phyloP scores from a whole-genome alignment of 2,329 filamentous ascomycete genomes.

The Penicillium sp. region DNA sequence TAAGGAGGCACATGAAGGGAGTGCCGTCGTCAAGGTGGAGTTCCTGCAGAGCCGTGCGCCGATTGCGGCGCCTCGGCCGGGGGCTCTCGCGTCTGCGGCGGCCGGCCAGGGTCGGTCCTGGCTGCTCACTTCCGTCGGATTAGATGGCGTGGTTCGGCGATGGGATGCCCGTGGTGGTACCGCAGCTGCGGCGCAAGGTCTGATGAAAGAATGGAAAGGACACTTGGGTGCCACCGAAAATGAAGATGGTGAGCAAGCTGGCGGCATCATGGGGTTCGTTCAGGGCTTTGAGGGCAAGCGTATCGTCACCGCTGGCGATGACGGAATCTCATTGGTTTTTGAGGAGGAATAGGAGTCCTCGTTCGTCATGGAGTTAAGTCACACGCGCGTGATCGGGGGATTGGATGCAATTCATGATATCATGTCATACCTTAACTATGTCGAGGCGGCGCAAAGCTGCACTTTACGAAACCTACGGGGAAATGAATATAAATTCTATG shows the following conservation, averaged over 20 bases:
- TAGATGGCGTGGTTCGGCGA: constrained; percentile 84
- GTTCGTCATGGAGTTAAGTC: not conserved
- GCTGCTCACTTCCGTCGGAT: constrained; percentile 81
- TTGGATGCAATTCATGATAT: constrained; percentile 25
- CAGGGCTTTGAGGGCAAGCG: constrained; percentile 70
- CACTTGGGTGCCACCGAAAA: constrained; percentile 54
- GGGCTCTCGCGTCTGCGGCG: constrained; percentile 6
- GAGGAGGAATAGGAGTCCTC: constrained; percentile 35
- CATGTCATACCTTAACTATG: constrained; percentile 22
- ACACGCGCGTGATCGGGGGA: constrained; percentile 3
- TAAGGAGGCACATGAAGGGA: constrained; percentile 77
- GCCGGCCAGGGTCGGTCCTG: constrained; percentile 51
- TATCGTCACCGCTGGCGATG: constrained; percentile 88
- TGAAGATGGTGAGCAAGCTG: constrained; percentile 69
- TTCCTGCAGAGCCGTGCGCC: constrained; percentile 60
- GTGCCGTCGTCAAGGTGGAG: constrained; percentile 87
- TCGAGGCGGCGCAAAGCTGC: too few relatives aligned
- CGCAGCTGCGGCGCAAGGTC: constrained; percentile 63
- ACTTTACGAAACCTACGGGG: too few relatives aligned
- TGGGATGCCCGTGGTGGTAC: constrained; percentile 79
- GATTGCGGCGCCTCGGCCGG: constrained; percentile 26
- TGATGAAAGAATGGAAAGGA: constrained; percentile 85
- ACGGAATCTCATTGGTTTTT: constrained; percentile 53
- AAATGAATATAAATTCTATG: too few relatives aligned
- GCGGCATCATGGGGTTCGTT: constrained; percentile 86